A percentile compares a stretch with the other conserved stretches of the same genome.
Conservation (phyloP, 768 basidiomycete genomes). For the Pholiota molesta region DNA sequence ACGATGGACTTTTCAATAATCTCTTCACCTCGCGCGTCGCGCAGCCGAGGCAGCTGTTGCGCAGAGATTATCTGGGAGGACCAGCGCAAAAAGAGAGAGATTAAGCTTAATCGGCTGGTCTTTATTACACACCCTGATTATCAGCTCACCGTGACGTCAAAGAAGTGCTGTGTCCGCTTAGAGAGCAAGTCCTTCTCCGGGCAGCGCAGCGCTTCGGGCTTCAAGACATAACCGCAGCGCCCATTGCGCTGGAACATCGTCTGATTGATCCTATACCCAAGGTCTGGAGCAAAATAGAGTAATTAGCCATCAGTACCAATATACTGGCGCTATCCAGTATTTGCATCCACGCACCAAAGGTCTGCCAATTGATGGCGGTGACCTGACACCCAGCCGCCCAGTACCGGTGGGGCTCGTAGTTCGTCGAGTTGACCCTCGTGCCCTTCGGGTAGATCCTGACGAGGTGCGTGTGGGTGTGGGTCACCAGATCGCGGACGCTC, state of each 20-base stretch:
- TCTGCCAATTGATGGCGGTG: constrained; percentile 98
- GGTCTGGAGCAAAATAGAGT: constrained; percentile 49
- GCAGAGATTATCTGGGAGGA: constrained; percentile 54
- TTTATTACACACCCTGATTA: not conserved
- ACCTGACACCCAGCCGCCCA: constrained; percentile 92
- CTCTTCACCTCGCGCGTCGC: constrained; percentile 70
- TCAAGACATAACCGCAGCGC: constrained; percentile 89
- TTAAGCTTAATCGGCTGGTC: not conserved
- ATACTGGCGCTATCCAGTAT: not conserved
- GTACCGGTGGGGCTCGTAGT: constrained; percentile 89
- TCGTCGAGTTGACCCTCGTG: constrained; percentile 78
- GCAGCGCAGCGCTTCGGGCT: constrained; percentile 76
- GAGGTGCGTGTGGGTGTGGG: constrained; percentile 86
- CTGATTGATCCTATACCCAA: constrained; percentile 91
- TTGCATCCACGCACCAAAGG: constrained; percentile 63
- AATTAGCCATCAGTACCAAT: not conserved
- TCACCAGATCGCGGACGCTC: constrained; percentile 74
- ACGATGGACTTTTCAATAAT: constrained; percentile 50
- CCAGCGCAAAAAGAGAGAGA: not conserved
- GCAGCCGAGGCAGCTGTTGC: constrained; percentile 85
- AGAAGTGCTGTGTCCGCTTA: constrained; percentile 58
- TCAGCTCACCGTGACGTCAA: constrained; percentile 40
- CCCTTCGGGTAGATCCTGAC: constrained; percentile 91
- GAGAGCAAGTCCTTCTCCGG: constrained; percentile 61
- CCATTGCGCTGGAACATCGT: constrained; percentile 96